Conservation (phyloP, 192 early-diverging fungal genomes). For the Cetraspora pellucida region DNA sequence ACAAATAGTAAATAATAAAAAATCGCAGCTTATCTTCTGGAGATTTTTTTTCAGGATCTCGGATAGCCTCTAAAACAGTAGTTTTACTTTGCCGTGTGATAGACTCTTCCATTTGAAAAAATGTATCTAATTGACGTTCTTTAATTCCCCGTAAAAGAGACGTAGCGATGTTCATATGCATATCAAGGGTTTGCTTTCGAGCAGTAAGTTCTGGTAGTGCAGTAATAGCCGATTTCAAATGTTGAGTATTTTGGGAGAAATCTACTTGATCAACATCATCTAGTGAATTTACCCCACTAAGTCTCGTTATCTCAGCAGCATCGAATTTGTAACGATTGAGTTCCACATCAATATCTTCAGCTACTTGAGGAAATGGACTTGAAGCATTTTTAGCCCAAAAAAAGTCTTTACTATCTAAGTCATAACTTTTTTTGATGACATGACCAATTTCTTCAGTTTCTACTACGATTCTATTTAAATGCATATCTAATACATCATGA, state of each 20-base stretch:
- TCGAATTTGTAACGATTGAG: conserved; percentile 94
- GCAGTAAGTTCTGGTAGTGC: conserved; percentile 94
- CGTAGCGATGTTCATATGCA: conserved; percentile 99
- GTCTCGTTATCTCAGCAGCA: conserved; percentile 86
- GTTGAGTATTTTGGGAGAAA: conserved; percentile 81
- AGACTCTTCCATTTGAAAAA: conserved; percentile 93
- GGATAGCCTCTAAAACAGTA: conserved; percentile 78
- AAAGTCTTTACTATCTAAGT: conserved; percentile 86
- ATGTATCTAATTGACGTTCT: conserved; percentile 89
- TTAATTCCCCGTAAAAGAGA: conserved; percentile 85
- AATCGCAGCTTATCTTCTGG: conserved; percentile 89
- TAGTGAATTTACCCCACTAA: conserved; percentile 78
- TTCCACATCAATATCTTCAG: conserved; percentile 92
- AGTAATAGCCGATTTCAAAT: conserved; percentile 88
- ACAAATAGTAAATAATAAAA: conserved; percentile 86
- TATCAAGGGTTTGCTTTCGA: conserved; percentile 90
- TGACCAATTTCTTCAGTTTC: conserved; percentile 68
- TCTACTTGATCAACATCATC: conserved; percentile 82
- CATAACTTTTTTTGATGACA: conserved; percentile 72
- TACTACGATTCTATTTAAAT: conserved; percentile 82
- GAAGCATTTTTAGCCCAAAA: conserved; percentile 94
- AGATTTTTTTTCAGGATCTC: conserved; percentile 78
- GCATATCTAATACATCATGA: conserved; percentile 94
- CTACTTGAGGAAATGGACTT: conserved; percentile 96
- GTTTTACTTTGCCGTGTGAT: conserved; percentile 80